Evolutionary conservation across 768 basidiomycete genomes (phyloP).

Genomic region (Heimioporus sp.): DNA sequence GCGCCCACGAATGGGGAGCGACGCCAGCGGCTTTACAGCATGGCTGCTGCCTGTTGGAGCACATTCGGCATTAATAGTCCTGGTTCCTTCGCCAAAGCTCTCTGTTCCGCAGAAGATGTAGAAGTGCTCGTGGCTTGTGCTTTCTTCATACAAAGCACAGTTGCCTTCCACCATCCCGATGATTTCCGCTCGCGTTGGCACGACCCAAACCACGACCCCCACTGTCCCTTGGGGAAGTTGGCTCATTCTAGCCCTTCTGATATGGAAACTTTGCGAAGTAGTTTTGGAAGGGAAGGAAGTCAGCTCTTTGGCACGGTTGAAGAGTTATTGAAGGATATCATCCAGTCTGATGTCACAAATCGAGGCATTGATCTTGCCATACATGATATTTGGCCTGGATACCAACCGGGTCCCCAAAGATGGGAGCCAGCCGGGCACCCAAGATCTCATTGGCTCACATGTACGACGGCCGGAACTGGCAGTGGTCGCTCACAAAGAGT

Average conservation of each 20-base stretch:
- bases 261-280: no score
- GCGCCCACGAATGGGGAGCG: neutral
- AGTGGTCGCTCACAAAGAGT: conserved; percentile 11
- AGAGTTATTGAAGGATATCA: neutral
- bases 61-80: conserved; percentile 16
- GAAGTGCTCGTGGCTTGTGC: conserved; percentile 11
- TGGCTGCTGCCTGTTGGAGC: conserved; percentile 35
- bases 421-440: neutral
- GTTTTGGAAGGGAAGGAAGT: no score
- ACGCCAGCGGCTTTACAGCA: conserved; percentile 25
- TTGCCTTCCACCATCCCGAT: no score
- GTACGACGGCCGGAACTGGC: conserved; percentile 3
- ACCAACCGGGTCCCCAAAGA: neutral
- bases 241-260: neutral
- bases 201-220: no score
- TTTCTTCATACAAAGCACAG: conserved; percentile 18
- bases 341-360: neutral
- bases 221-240: no score
- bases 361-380: conserved; percentile 15
- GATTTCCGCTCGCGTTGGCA: no score
- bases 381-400: neutral
- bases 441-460: conserved; percentile 12
- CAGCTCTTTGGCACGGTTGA: conserved; percentile 22
- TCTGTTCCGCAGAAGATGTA: neutral
- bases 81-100: neutral